Evolutionary conservation across 768 basidiomycete species (phyloP).

Genomic region (Naganishia vaughanmartiniae): DNA sequence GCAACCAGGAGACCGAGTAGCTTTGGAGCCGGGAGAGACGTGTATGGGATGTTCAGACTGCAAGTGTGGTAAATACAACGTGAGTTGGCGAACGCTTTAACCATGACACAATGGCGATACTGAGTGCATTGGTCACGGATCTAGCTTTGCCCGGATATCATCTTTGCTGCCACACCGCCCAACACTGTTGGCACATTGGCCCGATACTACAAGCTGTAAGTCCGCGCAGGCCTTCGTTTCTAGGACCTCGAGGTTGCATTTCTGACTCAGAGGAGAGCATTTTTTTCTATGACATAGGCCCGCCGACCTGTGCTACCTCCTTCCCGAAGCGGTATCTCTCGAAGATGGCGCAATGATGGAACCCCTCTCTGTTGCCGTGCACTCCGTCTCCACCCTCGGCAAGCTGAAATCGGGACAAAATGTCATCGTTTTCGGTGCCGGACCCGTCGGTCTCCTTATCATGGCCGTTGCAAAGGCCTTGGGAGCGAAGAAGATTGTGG

Average conservation of each 20-base stretch:
- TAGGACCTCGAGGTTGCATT: not conserved
- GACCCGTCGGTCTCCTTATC: slow-evolving; percentile 78
- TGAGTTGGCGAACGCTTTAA: slow-evolving; percentile 46
- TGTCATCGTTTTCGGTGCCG: slow-evolving; percentile 77
- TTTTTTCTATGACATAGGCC: slow-evolving; percentile 52
- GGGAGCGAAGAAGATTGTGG: slow-evolving; percentile 79
- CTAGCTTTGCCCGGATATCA: slow-evolving; percentile 79
- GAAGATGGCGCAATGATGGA: slow-evolving; percentile 99
- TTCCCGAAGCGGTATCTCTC: slow-evolving; percentile 78
- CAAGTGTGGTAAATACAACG: slow-evolving; percentile 79
- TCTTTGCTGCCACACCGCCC: slow-evolving; percentile 90
- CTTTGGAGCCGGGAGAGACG: slow-evolving; percentile 84
- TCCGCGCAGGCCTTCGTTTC: slow-evolving; percentile 25
- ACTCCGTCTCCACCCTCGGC: slow-evolving; percentile 77
- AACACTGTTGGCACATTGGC: slow-evolving; percentile 78
- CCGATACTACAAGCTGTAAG: slow-evolving; percentile 71
- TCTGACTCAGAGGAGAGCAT: not conserved
- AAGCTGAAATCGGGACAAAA: slow-evolving; percentile 69
- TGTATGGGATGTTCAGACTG: slow-evolving; percentile 81
- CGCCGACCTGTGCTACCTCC: slow-evolving; percentile 65
- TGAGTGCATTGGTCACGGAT: not conserved
- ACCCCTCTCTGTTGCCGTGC: slow-evolving; percentile 86
- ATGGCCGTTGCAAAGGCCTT: slow-evolving; percentile 96
- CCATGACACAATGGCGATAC: too few relatives aligned
- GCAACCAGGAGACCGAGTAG: slow-evolving; percentile 80